phyloP scores from a whole-genome alignment of 2,329 filamentous ascomycete genomes.

The Monilinia fructicola region DNA sequence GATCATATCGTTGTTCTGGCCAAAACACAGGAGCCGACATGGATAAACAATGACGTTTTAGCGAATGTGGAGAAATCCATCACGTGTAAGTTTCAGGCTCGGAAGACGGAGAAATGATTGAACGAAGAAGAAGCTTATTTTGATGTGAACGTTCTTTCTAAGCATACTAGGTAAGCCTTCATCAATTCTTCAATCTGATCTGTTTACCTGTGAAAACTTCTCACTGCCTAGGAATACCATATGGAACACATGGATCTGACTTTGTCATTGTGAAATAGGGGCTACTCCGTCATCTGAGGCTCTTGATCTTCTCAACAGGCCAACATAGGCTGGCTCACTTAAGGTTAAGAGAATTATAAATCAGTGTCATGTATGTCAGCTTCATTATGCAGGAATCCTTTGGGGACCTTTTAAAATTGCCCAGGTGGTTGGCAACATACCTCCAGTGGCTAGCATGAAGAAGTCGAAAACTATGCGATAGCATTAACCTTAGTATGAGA shows the following conservation, averaged over 20 bases:
- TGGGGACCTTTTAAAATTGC: no score
- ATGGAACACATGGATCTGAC: not conserved
- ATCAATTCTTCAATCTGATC: not conserved
- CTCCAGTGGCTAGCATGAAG: not conserved
- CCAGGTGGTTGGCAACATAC: not conserved
- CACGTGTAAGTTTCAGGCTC: not conserved
- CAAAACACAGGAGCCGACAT: not conserved
- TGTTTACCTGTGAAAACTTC: not conserved
- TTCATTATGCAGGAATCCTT: not conserved
- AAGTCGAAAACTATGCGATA: no score
- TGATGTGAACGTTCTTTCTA: constrained; percentile 6
- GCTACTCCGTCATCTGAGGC: no score
- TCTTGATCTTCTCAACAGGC: not conserved
- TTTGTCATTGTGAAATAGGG: not conserved
- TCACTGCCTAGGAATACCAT: no score
- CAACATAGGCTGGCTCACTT: not conserved
- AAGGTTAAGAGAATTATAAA: not conserved
- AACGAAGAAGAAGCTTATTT: not conserved
- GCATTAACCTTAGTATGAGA: no score
- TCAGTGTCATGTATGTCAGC: not conserved
- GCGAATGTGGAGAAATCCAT: constrained; percentile 6
- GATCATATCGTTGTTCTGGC: not conserved
- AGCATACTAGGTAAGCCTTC: not conserved
- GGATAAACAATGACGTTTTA: constrained; percentile 16
- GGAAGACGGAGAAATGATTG: not conserved